Evolutionary conservation across 179 eudicot genomes (phyloP).

Genomic region (Beta corolliflora): DNA sequence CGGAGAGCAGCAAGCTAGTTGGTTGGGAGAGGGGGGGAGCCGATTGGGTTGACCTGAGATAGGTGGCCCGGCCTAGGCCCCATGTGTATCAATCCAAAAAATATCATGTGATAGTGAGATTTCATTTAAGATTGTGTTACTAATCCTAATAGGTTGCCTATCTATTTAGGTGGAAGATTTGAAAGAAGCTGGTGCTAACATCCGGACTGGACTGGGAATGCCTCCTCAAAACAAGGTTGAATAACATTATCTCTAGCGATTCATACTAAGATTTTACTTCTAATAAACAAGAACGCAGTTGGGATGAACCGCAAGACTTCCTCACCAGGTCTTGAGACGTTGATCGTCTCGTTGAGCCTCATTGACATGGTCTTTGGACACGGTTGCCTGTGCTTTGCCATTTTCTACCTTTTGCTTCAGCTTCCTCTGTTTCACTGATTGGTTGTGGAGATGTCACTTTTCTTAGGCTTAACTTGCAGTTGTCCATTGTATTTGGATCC

Average conservation of each 20-base stretch:
- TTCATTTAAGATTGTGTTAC: neutral
- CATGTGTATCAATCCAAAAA: too few species aligned
- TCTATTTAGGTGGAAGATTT: constrained; percentile 48
- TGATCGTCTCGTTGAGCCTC: neutral
- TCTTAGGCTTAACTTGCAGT: constrained; percentile 10
- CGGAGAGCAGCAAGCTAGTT: too few species aligned
- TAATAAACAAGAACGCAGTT: neutral
- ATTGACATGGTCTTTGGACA: neutral
- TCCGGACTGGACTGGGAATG: constrained; percentile 46
- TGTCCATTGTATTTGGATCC: neutral
- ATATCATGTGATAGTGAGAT: too few species aligned
- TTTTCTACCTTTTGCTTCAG: neutral
- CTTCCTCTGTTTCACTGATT: neutral
- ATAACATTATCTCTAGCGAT: neutral
- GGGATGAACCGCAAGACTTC: neutral
- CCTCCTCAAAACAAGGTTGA: constrained; percentile 32
- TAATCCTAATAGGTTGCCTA: neutral
- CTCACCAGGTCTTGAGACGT: neutral
- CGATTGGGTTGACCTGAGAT: too few species aligned
- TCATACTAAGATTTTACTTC: neutral
- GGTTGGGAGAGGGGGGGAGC: too few species aligned
- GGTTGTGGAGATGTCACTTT: neutral
- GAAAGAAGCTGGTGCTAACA: constrained; percentile 46
- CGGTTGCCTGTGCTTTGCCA: neutral
- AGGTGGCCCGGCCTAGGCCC: too few species aligned